Conservation (phyloP, 164 flowering plant genomes). For the Warburgia ugandensis region DNA sequence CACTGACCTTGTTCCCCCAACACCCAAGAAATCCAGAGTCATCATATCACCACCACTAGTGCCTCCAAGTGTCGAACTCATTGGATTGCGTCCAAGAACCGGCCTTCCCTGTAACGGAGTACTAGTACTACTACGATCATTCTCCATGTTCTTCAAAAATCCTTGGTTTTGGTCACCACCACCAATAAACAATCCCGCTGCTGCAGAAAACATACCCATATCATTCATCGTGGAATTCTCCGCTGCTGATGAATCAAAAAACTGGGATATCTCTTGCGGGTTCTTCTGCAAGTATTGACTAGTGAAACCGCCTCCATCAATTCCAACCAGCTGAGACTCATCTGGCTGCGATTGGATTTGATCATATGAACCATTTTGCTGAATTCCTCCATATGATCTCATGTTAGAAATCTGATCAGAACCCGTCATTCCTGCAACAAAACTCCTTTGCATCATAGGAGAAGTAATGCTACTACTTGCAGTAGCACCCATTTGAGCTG, state of each 20-base stretch:
- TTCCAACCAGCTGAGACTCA: slow-evolving; percentile 19
- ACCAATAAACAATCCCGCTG: slow-evolving; percentile 17
- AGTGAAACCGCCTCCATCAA: slow-evolving; percentile 11
- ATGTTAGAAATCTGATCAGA: slow-evolving; percentile 28
- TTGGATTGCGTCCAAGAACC: too few species aligned
- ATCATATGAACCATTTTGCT: slow-evolving; percentile 11
- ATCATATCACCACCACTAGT: slow-evolving; percentile 22
- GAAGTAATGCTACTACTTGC: slow-evolving; percentile 23
- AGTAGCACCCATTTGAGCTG: slow-evolving; percentile 61
- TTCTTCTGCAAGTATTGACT: slow-evolving; percentile 21
- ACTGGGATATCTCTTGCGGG: slow-evolving; percentile 15
- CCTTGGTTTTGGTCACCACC: slow-evolving; percentile 22
- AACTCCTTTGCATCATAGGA: slow-evolving; percentile 16
- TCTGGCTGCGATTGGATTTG: slow-evolving; percentile 15
- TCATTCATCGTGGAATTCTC: slow-evolving; percentile 14
- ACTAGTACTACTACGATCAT: too few species aligned
- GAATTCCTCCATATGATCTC: slow-evolving; percentile 17
- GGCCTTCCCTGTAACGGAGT: slow-evolving; percentile 11
- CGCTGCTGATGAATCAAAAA: slow-evolving; percentile 12
- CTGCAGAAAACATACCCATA: slow-evolving; percentile 21
- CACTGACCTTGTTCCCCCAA: slow-evolving; percentile 25
- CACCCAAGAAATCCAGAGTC: slow-evolving; percentile 51
- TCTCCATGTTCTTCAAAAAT: slow-evolving; percentile 24
- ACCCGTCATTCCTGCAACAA: slow-evolving; percentile 26
- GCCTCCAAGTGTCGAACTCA: slow-evolving; percentile 8